Evolutionary conservation across 768 basidiomycete species (phyloP), one percentile per base, ranked within the genome.

Genomic region (Tylopilus balloui): DNA sequence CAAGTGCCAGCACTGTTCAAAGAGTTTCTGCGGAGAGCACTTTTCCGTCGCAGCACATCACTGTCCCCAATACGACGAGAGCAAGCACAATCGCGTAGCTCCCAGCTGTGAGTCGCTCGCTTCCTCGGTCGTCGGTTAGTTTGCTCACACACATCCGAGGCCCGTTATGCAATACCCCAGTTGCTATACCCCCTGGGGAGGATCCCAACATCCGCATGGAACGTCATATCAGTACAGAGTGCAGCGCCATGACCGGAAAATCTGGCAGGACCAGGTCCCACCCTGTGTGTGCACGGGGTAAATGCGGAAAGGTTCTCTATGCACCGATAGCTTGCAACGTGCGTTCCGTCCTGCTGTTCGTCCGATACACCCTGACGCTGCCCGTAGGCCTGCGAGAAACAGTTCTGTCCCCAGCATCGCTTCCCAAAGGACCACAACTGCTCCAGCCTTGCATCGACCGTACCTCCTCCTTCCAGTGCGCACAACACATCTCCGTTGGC

Each of bases 201-300:
- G 86, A 92, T 58, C 87, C 89, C 11, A 92, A 92, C 56, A 67
- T 80, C 35, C 78, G 82, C 41, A 90, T 93, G 85, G 88, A 92
- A 56, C 68, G 71, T 0, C 90, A 92, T 63, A 77, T 93, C 54
- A 71, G 61, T 20, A 72, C 60, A 1, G 83, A 84, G 38, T 92
- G 89, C 58, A 75, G 77, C 12, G 81, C 81, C 29, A 80, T 83
- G 71, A 86, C 81, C 0, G 88, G 87, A 7, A 80, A 74, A 62
- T 66, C 75, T 17, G 74, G 71, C 48, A 72, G 67, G 55, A 51
- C 67, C 29, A 74, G 68, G 51, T 71, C 78, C 15, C 72, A 72
- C 50, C 87, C 83, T 1, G 64, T 74, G 21, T 90, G 85, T 64
- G 80, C 78, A 1, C 70, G 73, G 57, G 70, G 67, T 13, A 83